Evolutionary conservation across 2,329 filamentous ascomycete species (phyloP).

Genomic region (Colletotrichum acutatum): DNA sequence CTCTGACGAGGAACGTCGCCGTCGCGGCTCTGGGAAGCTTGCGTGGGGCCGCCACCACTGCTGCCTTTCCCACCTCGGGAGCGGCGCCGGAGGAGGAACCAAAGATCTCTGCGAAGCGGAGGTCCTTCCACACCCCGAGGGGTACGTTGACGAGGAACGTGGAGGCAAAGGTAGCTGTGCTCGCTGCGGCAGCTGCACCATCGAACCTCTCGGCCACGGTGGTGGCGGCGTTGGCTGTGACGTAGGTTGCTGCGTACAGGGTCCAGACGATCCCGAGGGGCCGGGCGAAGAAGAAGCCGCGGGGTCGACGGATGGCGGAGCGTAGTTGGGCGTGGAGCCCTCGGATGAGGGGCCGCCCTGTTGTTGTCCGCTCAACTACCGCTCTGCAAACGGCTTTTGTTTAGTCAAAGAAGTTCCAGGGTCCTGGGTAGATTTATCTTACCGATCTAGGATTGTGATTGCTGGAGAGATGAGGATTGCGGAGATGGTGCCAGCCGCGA

Average conservation of each 20-base stretch:
- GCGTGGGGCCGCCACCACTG: conserved; percentile 12
- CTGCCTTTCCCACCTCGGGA: conserved; percentile 9
- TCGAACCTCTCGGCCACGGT: conserved; percentile 41
- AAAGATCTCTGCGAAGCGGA: conserved; percentile 44
- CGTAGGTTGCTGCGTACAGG: conserved; percentile 44
- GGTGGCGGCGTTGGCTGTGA: conserved; percentile 42
- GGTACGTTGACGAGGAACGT: conserved; percentile 46
- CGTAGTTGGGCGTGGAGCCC: conserved; percentile 13
- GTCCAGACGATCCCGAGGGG: conserved; percentile 44
- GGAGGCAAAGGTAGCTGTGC: conserved; percentile 37
- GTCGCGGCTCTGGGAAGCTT: conserved; percentile 40
- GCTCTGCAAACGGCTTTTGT: conserved; percentile 20
- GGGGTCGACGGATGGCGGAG: conserved; percentile 37
- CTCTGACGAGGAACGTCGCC: conserved; percentile 42
- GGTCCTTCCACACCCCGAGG: conserved; percentile 45
- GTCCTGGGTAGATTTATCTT: not conserved
- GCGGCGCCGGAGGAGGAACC: conserved; percentile 32
- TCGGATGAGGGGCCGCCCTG: conserved; percentile 33
- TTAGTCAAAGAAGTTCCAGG: not conserved
- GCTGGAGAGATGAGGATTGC: conserved; percentile 43
- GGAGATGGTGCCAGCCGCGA: conserved; percentile 41
- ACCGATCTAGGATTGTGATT: conserved; percentile 44
- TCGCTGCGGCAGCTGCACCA: conserved; percentile 36
- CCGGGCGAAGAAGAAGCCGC: conserved; percentile 39
- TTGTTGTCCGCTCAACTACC: conserved; percentile 34